These are phyloP conservation scores for Cladosporium sp. DNA, from an alignment of 2,329 filamentous ascomycete genomes.

Conservation along the genomic window DNA sequence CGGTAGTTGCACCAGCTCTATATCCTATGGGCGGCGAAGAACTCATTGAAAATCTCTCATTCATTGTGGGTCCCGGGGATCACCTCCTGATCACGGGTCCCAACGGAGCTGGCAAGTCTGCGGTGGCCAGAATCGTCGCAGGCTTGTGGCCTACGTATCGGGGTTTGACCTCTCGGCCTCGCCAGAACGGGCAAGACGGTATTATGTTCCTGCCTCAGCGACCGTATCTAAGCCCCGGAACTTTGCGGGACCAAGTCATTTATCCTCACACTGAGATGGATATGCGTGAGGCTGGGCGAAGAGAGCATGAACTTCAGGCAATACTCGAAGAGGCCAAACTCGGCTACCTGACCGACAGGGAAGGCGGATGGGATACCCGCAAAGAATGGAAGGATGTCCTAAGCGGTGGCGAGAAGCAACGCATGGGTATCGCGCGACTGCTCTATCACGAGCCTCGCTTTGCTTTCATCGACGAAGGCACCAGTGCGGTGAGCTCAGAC, in stretches of 20 bases:
- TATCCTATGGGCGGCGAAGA: slow-evolving; percentile 91
- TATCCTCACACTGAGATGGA: slow-evolving; percentile 94
- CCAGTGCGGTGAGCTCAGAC: slow-evolving; percentile 87
- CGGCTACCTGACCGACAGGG: slow-evolving; percentile 83
- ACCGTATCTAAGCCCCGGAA: slow-evolving; percentile 87
- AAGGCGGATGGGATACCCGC: slow-evolving; percentile 92
- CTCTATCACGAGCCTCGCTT: slow-evolving; percentile 94
- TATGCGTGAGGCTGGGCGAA: slow-evolving; percentile 77
- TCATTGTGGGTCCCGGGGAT: slow-evolving; percentile 85
- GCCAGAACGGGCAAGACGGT: slow-evolving; percentile 66
- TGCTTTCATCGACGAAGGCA: slow-evolving; percentile 92
- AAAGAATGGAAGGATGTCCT: slow-evolving; percentile 99
- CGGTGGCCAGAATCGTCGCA: slow-evolving; percentile 80
- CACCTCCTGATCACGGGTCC: slow-evolving; percentile 92
- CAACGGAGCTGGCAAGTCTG: slow-evolving; percentile 90
- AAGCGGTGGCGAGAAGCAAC: slow-evolving; percentile 95
- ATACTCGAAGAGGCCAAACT: slow-evolving; percentile 80
- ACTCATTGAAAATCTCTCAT: slow-evolving; percentile 79
- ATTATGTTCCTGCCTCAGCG: slow-evolving; percentile 98
- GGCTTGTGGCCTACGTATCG: slow-evolving; percentile 96
- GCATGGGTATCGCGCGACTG: slow-evolving; percentile 83
- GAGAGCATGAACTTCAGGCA: slow-evolving; percentile 71
- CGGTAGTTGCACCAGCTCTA: slow-evolving; percentile 80
- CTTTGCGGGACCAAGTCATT: slow-evolving; percentile 92
- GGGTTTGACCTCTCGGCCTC: slow-evolving; percentile 82